Conservation (phyloP, 345 rosid genomes). For the Euphorbia pulcherrima region DNA sequence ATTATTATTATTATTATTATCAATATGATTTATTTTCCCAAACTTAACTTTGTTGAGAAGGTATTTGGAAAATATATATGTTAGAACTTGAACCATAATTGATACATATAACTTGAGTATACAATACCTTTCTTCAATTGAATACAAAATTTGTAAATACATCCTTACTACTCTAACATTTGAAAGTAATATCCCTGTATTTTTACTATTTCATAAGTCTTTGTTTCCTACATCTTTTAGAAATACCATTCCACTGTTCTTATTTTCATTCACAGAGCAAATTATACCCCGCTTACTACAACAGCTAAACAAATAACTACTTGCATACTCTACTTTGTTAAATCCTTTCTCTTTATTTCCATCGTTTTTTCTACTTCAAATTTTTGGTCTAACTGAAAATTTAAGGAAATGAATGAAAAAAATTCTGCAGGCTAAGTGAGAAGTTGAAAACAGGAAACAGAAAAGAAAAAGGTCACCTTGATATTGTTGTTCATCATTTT, state of each 20-base stretch:
- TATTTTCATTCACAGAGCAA: neutral
- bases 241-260: neutral
- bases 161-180: neutral
- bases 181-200: neutral
- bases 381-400: neutral
- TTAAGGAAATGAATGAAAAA: neutral
- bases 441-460: neutral
- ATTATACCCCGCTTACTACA: neutral
- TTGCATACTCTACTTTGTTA: neutral
- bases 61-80: too few relatives aligned
- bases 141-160: neutral
- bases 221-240: neutral
- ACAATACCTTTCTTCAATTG: neutral
- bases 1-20: too few relatives aligned
- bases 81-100: neutral
- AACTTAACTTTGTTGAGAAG: neutral
- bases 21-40: neutral
- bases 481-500: conserved; percentile 70
- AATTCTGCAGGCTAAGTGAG: neutral
- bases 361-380: neutral
- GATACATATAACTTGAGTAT: neutral
- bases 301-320: neutral
- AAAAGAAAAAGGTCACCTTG: conserved; percentile 36
- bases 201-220: too few relatives aligned
- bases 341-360: neutral